Evolutionary conservation across 2,329 filamentous ascomycete species (phyloP).

Genomic region (Corinectria fuckeliana): DNA sequence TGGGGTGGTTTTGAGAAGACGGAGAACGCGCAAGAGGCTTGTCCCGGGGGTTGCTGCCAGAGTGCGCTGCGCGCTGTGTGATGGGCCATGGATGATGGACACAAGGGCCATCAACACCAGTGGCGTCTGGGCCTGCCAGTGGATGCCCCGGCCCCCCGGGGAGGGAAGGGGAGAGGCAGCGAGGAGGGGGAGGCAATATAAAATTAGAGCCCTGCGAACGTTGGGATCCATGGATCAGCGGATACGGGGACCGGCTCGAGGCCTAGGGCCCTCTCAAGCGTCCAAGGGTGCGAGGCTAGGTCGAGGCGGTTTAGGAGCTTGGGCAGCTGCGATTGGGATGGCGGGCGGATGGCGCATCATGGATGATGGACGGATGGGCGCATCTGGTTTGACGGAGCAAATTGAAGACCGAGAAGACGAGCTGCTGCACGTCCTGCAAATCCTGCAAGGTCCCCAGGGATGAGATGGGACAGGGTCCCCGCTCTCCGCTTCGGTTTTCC

Average conservation of each 20-base stretch:
- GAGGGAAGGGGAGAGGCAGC: constrained; percentile 40
- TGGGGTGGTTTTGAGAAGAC: constrained; percentile 38
- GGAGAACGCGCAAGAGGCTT: constrained; percentile 27
- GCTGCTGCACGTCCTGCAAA: constrained; percentile 30
- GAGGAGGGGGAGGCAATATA: constrained; percentile 48
- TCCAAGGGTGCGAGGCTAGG: constrained; percentile 6
- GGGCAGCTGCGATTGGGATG: constrained; percentile 18
- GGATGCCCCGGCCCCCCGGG: constrained; percentile 41
- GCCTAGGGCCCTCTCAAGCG: constrained; percentile 33
- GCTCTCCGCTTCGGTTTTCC: constrained; percentile 6
- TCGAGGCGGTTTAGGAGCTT: not conserved
- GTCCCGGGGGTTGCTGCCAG: constrained; percentile 25
- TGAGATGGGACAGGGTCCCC: no score
- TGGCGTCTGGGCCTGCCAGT: constrained; percentile 50
- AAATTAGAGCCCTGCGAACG: constrained; percentile 50
- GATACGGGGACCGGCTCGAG: constrained; percentile 38
- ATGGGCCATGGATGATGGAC: constrained; percentile 39
- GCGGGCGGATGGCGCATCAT: constrained; percentile 26
- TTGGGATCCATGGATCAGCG: constrained; percentile 40
- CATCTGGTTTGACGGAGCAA: no score
- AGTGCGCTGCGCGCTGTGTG: constrained; percentile 41
- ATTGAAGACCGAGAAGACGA: constrained; percentile 25
- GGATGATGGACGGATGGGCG: constrained; percentile 21
- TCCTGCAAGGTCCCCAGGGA: constrained; percentile 22
- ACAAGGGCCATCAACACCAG: constrained; percentile 27